Conservation (phyloP, 768 basidiomycete genomes). For the Serpula lacrymans region DNA sequence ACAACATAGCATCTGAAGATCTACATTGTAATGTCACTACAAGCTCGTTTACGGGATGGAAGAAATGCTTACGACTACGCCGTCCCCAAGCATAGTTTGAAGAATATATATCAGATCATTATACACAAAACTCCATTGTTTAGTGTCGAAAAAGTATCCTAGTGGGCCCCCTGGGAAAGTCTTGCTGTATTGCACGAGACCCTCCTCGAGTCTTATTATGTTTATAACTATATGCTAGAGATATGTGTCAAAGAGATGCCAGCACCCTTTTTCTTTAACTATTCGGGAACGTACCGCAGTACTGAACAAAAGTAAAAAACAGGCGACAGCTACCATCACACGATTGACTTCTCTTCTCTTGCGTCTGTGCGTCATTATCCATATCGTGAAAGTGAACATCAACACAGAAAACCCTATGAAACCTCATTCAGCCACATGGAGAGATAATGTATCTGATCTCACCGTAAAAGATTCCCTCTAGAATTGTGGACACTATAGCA, state of each 20-base stretch:
- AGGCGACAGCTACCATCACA: constrained; percentile 16
- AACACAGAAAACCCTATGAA: constrained; percentile 27
- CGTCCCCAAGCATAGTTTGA: constrained; percentile 28
- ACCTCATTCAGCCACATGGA: too few relatives aligned
- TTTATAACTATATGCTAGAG: constrained; percentile 24
- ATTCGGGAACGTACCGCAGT: constrained; percentile 12
- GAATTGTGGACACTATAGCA: constrained; percentile 18
- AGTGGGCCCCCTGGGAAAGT: constrained; percentile 15
- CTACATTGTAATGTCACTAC: constrained; percentile 7
- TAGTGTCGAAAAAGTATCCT: constrained; percentile 21
- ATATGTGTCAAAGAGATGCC: not conserved
- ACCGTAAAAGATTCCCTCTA: constrained; percentile 26
- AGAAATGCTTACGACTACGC: constrained; percentile 20
- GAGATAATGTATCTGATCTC: too few relatives aligned
- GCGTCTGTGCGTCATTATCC: constrained; percentile 13
- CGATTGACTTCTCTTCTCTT: constrained; percentile 2
- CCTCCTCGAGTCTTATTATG: constrained; percentile 21
- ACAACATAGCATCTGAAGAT: constrained; percentile 28
- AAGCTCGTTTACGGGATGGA: not conserved
- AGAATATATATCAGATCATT: constrained; percentile 20
- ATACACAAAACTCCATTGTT: constrained; percentile 25
- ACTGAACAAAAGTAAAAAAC: constrained; percentile 19
- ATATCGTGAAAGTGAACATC: constrained; percentile 27
- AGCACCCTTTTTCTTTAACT: not conserved
- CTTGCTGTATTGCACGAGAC: constrained; percentile 20